Percentiles rank a stretch among this genome's conserved stretches.
Evolutionary conservation across 1,139 yeast species (phyloP).

Genomic region (Suzukiozyma palmioleophila): DNA sequence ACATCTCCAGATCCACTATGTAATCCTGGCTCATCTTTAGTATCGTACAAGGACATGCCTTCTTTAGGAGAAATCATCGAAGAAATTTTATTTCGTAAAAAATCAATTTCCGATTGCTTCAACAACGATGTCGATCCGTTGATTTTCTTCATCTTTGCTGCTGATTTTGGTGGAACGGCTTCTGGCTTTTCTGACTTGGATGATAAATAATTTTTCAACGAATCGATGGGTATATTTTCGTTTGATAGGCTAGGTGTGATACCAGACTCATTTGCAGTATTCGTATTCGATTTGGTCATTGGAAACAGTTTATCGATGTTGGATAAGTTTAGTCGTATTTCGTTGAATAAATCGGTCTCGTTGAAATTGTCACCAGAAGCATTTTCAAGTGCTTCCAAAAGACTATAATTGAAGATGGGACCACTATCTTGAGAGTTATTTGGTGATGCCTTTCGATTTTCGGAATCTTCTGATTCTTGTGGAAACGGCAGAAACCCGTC

Average conservation of each 20-base stretch:
- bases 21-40: conserved; percentile 40
- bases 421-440: conserved; percentile 9
- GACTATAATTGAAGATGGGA: conserved; percentile 27
- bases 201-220: too few relatives aligned
- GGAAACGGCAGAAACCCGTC: conserved; percentile 32
- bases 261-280: too few relatives aligned
- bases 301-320: neutral
- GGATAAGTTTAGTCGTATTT: conserved; percentile 1
- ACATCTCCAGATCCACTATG: conserved; percentile 23
- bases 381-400: conserved; percentile 30
- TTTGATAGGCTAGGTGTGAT: too few relatives aligned
- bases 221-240: too few relatives aligned
- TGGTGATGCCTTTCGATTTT: conserved; percentile 5
- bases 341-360: neutral
- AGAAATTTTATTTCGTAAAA: conserved; percentile 25
- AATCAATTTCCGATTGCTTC: conserved; percentile 30
- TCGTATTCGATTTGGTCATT: too few relatives aligned
- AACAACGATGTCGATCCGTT: conserved; percentile 12
- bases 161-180: too few relatives aligned
- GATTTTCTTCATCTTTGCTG: neutral
- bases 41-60: conserved; percentile 38
- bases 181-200: too few relatives aligned
- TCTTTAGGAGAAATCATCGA: conserved; percentile 18
- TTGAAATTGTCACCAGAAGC: conserved; percentile 11
- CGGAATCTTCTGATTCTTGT: conserved; percentile 13